A percentile compares a stretch with the other conserved stretches of the same genome.
These are phyloP conservation scores for Ophiostoma populinum DNA, from an alignment of 2,329 filamentous ascomycete species.

Conservation along the genomic window DNA sequence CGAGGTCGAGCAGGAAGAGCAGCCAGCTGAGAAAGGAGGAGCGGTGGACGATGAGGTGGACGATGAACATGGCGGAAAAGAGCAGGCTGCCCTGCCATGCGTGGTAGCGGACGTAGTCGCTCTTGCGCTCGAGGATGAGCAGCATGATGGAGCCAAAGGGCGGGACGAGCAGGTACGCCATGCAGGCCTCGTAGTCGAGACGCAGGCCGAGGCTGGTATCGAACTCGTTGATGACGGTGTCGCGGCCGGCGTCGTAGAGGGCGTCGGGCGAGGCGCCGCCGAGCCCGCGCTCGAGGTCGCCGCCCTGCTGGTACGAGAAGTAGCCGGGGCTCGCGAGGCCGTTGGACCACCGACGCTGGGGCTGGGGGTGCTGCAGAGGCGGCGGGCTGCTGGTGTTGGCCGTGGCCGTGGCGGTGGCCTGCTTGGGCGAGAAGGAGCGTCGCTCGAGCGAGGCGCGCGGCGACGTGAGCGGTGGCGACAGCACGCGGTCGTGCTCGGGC, in stretches of 20 bases:
- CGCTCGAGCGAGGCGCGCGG: conserved; percentile 42
- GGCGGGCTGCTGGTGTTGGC: conserved; percentile 24
- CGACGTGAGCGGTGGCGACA: conserved; percentile 49
- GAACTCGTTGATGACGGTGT: conserved; percentile 56
- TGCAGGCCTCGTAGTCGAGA: conserved; percentile 74
- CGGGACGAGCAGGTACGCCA: conserved; percentile 75
- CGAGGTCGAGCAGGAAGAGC: conserved; percentile 59
- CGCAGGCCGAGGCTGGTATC: conserved; percentile 78
- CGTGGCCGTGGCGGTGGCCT: conserved; percentile 24
- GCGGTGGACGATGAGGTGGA: conserved; percentile 80
- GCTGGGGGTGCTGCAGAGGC: conserved; percentile 35
- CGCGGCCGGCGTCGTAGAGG: conserved; percentile 26
- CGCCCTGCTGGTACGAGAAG: conserved; percentile 14
- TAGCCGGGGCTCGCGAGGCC: conserved; percentile 18
- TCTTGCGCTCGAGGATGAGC: conserved; percentile 78
- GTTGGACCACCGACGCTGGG: conserved; percentile 37
- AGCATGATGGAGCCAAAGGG: conserved; percentile 74
- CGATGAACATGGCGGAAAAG: conserved; percentile 55
- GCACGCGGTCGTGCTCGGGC: conserved; percentile 65
- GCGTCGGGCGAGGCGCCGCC: conserved; percentile 9
- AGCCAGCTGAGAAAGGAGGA: conserved; percentile 70
- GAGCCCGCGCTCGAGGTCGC: conserved; percentile 11
- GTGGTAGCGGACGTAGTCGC: conserved; percentile 91
- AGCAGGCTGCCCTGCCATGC: conserved; percentile 85
- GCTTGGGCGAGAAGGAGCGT: conserved; percentile 33